Evolutionary conservation across 129 eudicot species (phyloP).

Genomic region (Artemisia tridentata): DNA sequence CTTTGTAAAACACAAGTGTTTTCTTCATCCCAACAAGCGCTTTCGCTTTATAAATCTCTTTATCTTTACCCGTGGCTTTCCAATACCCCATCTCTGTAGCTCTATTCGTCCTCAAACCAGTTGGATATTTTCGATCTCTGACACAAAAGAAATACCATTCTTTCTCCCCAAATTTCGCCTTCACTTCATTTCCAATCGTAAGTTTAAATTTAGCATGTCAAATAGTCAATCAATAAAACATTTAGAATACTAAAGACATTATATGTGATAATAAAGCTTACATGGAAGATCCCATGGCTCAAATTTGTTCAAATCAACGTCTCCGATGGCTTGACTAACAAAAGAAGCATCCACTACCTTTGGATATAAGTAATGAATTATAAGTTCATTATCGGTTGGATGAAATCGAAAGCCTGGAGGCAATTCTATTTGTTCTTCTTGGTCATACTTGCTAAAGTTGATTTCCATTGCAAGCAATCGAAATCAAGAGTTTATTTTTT

Average conservation of each 20-base stretch:
- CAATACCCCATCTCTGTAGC: slow-evolving; percentile 74
- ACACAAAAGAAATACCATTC: slow-evolving; percentile 90
- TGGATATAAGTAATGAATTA: slow-evolving; percentile 59
- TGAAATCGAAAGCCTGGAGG: slow-evolving; percentile 88
- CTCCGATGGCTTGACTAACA: slow-evolving; percentile 60
- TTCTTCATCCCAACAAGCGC: slow-evolving; percentile 68
- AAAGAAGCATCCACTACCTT: slow-evolving; percentile 49
- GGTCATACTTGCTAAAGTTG: slow-evolving; percentile 1
- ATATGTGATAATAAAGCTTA: slow-evolving; percentile 26
- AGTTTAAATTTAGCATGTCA: neutral
- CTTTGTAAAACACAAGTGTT: slow-evolving; percentile 64
- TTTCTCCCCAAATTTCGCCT: slow-evolving; percentile 80
- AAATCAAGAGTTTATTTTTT: neutral
- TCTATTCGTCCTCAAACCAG: slow-evolving; percentile 66
- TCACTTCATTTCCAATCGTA: slow-evolving; percentile 41
- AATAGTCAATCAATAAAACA: neutral
- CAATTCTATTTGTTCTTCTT: slow-evolving; percentile 48
- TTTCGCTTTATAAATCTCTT: slow-evolving; percentile 52
- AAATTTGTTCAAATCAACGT: slow-evolving; percentile 69
- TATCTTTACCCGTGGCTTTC: slow-evolving; percentile 83
- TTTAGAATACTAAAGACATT: neutral
- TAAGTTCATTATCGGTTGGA: slow-evolving; percentile 79
- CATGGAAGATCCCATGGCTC: slow-evolving; percentile 97
- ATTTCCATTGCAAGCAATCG: slow-evolving; percentile 14
- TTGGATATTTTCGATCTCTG: slow-evolving; percentile 73